Conservation (phyloP, 1,139 yeast genomes). For the Magnusiomyces magnusii region DNA sequence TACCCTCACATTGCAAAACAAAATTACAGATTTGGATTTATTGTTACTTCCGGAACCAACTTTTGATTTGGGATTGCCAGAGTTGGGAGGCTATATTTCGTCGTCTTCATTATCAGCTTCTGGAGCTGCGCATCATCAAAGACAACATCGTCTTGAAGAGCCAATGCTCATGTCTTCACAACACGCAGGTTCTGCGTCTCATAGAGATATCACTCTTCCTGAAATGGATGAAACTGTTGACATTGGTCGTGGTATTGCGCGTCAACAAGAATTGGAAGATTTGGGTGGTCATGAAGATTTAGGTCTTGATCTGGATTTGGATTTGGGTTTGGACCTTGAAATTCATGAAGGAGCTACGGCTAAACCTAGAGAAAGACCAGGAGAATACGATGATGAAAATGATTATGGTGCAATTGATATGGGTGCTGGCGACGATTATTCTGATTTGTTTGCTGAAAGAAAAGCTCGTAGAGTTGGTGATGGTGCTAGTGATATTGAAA, state of each 20-base stretch:
- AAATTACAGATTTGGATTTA: conserved; percentile 71
- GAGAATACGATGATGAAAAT: conserved; percentile 8
- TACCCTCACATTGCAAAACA: conserved; percentile 60
- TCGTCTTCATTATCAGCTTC: neutral
- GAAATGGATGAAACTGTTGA: conserved; percentile 37
- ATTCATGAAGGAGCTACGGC: conserved; percentile 11
- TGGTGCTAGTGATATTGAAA: neutral
- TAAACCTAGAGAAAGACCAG: conserved; percentile 4
- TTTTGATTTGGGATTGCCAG: conserved; percentile 16
- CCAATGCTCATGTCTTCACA: conserved; percentile 10
- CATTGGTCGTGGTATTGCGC: conserved; percentile 41
- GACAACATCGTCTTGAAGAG: neutral
- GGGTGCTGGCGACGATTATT: neutral
- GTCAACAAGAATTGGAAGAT: conserved; percentile 19
- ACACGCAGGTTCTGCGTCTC: conserved; percentile 13
- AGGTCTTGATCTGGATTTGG: conserved; percentile 16
- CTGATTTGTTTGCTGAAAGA: neutral
- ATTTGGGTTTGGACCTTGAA: conserved; percentile 14
- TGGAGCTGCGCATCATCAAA: neutral
- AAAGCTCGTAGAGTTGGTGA: neutral
- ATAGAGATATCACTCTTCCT: conserved; percentile 24
- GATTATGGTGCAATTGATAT: neutral
- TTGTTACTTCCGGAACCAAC: conserved; percentile 31
- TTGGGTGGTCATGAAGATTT: conserved; percentile 15
- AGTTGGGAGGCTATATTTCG: conserved; percentile 2